phyloP scores from a whole-genome alignment of 306 rosid genomes.

The Elaeagnus macrophylla region DNA sequence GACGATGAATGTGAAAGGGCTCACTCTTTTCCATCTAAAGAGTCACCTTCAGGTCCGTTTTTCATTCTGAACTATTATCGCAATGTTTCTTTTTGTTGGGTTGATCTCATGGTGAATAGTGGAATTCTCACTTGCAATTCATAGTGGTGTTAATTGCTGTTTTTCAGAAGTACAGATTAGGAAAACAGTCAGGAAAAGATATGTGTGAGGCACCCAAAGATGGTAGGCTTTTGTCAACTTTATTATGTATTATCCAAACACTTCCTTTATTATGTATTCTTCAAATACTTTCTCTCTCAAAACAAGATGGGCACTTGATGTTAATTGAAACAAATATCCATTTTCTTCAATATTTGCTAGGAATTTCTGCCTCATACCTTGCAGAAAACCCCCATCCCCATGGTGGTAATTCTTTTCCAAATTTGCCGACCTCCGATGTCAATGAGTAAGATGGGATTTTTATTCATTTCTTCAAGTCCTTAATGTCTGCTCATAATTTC shows the following conservation, averaged over 20 bases:
- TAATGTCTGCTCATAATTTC: slow-evolving; percentile 11
- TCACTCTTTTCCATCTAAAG: slow-evolving; percentile 94
- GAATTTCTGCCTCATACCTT: slow-evolving; percentile 75
- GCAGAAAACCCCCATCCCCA: slow-evolving; percentile 56
- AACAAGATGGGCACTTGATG: no score
- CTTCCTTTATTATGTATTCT: no score
- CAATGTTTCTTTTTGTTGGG: neutral
- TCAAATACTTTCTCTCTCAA: no score
- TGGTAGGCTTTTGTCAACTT: slow-evolving; percentile 41
- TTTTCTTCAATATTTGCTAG: slow-evolving; percentile 28
- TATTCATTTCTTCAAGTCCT: slow-evolving; percentile 14
- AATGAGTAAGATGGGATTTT: slow-evolving; percentile 58
- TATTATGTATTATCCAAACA: no score
- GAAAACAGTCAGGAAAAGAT: slow-evolving; percentile 96
- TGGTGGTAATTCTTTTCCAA: slow-evolving; percentile 60
- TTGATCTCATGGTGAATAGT: slow-evolving; percentile 13
- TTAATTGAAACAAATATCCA: neutral
- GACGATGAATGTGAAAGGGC: slow-evolving; percentile 98
- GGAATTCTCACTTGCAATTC: slow-evolving; percentile 12
- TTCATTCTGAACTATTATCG: neutral
- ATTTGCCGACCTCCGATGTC: slow-evolving; percentile 63
- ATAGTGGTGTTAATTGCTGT: slow-evolving; percentile 16
- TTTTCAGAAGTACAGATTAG: slow-evolving; percentile 91
- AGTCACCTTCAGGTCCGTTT: slow-evolving; percentile 90
- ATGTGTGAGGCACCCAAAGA: slow-evolving; percentile 77